phyloP scores from a whole-genome alignment of 257 asterid genomes.

The Coffea eugenioides region DNA sequence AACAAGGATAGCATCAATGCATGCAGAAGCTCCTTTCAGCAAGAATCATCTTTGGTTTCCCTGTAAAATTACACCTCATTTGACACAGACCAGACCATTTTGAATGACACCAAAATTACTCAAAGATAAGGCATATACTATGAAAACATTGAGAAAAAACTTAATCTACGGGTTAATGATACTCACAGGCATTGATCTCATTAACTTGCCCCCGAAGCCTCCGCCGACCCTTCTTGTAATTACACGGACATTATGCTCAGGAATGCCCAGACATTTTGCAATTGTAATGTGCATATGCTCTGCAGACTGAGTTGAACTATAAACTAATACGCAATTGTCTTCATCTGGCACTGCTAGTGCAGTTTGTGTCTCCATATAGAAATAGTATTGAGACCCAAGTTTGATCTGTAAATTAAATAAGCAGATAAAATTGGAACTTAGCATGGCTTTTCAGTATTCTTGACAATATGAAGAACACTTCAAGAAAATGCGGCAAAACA shows the following conservation, averaged over 20 bases:
- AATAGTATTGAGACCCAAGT: slow-evolving; percentile 66
- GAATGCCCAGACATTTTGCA: slow-evolving; percentile 72
- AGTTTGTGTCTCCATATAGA: slow-evolving; percentile 73
- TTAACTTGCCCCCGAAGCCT: too few relatives aligned
- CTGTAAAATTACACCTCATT: not conserved
- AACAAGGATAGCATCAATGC: too few relatives aligned
- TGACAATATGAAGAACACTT: too few relatives aligned
- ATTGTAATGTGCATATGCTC: slow-evolving; percentile 50
- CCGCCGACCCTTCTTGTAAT: slow-evolving; percentile 46
- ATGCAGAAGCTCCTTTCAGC: not conserved
- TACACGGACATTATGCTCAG: slow-evolving; percentile 63
- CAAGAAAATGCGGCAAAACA: too few relatives aligned
- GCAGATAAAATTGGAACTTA: not conserved
- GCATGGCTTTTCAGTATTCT: not conserved
- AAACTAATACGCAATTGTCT: slow-evolving; percentile 74
- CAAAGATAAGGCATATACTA: too few relatives aligned
- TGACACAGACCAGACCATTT: too few relatives aligned
- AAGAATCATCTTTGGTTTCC: not conserved
- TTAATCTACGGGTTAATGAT: not conserved
- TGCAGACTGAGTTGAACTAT: slow-evolving; percentile 59
- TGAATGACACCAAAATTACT: not conserved
- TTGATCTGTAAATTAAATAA: slow-evolving; percentile 40
- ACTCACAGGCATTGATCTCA: too few relatives aligned
- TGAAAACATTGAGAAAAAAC: not conserved
- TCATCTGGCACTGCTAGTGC: slow-evolving; percentile 79